Percentiles rank a stretch among this genome's conserved stretches.
Evolutionary conservation across 1,284 basidiomycete species (phyloP).

Genomic region (Malassezia globosa): DNA sequence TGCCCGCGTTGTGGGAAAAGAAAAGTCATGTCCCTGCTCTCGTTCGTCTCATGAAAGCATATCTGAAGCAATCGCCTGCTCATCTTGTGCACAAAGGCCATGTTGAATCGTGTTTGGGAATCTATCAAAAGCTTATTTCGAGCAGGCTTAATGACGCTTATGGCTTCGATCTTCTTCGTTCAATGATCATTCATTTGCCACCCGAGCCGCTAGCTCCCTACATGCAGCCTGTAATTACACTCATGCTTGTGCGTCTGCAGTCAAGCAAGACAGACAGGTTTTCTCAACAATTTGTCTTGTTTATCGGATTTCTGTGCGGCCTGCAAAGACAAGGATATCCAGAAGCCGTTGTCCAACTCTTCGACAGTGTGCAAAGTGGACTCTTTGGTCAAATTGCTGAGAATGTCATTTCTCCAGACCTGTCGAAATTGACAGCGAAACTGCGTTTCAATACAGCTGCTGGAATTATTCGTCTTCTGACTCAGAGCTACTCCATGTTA

Average conservation of each 20-base stretch:
- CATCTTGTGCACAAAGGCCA: slow-evolving; percentile 66
- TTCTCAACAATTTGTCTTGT: slow-evolving; percentile 69
- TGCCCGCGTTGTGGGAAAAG: slow-evolving; percentile 79
- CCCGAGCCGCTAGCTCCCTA: slow-evolving; percentile 63
- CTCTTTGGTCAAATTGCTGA: slow-evolving; percentile 72
- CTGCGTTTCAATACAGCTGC: slow-evolving; percentile 73
- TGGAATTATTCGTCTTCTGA: slow-evolving; percentile 70
- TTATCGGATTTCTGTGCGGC: slow-evolving; percentile 65
- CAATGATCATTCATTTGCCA: slow-evolving; percentile 62
- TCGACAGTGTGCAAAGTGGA: slow-evolving; percentile 75
- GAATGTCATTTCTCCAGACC: slow-evolving; percentile 70
- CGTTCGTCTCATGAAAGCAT: slow-evolving; percentile 75
- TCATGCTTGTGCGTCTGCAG: slow-evolving; percentile 73
- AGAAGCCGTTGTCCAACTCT: slow-evolving; percentile 62
- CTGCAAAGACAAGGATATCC: slow-evolving; percentile 63
- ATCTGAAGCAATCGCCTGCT: slow-evolving; percentile 61
- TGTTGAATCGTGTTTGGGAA: slow-evolving; percentile 68
- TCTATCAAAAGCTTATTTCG: slow-evolving; percentile 81
- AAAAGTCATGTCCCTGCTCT: slow-evolving; percentile 92
- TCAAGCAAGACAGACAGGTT: slow-evolving; percentile 80
- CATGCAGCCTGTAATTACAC: slow-evolving; percentile 66
- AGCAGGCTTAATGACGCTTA: slow-evolving; percentile 78
- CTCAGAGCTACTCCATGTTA: slow-evolving; percentile 59
- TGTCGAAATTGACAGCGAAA: slow-evolving; percentile 65
- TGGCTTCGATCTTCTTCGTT: slow-evolving; percentile 79